Evolutionary conservation across 306 rosid genomes (phyloP), one percentile per base, ranked within the genome.

Genomic region (Trifolium fragiferum): DNA sequence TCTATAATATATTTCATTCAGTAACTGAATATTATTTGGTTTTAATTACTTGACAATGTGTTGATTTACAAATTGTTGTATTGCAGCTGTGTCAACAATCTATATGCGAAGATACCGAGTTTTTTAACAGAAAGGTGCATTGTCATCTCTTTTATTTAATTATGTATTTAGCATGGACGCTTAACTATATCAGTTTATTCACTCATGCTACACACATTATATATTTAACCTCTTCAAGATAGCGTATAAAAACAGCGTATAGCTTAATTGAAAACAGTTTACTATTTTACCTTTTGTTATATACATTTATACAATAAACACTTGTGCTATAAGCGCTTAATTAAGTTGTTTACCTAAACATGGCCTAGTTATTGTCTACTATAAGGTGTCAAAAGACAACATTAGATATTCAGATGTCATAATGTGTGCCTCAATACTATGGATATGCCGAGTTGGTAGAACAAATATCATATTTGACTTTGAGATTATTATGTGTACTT

Each of bases 81-180:
- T 87, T 87, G 85, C 91, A 89, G 92, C 32, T 89, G 72, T 85
- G 91, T 67, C 72, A 74, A 73, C 81, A 57, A 59, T 76, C 20
- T 47, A 66, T 78, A 87, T 78, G 15, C 66, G 81, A 73, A 78
- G 85, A 76, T 20, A 76, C 84, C 58, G 71, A 16, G n/a, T 70
- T 74, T 63, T 66, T 74, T 63, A 68, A 63, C 37, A 27, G 3
- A 44, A 85, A 86, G 95, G 97, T 85, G 41, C 33, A 58, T 80
- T 40, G 6, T 61, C 70, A 12, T 80, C 66, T 72, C 66, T 66
- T 66, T 35, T 68, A 54, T 74, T 15, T 73, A 44, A 44, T 19
- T 70, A 13, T 43, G 46, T 27, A n/a, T 59, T 30, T 57, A 19
- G 49, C 11, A 14, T 15, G 66, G 38, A 59, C 1, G 25, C 14